Base-by-base conservation (phyloP, 129 eudicot species). In the Sambucus nigra region DNA sequence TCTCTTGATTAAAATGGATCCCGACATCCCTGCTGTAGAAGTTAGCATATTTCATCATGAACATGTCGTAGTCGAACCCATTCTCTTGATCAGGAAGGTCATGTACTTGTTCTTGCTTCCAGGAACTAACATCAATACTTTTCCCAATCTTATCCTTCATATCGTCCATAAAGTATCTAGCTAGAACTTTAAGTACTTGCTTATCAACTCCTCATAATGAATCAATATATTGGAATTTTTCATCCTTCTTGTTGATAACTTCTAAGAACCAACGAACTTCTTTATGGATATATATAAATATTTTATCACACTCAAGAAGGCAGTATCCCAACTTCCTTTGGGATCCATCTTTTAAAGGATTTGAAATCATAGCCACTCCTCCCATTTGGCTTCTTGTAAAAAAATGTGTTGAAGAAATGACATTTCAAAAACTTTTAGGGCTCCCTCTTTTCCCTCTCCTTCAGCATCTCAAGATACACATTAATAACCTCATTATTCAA, bases 401-500 rank as follows among this genome's bases (percentile, higher is more conserved):
- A 89, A 69, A 89, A 89, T 6, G 98, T 89, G 80, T 69, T 89
- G 52, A 89, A 82, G 79, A 89, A 89, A 76, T 89, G 98, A 56
- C 98, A 89, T 57, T 89, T 89, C 61, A 89, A 67, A 51, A 76
- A 81, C 66, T 81, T 82, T 41, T 84, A 23, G 13, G 98, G 95
- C 64, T 85, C 88, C 66, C 81, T 85, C 47, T 66, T 81, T 72
- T 89, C 98, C 81, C 98, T 85, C 71, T 89, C 98, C 76, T 81
- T 89, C 69, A 89, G 69, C 57, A 89, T 63, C 63, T 84, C 98
- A 13, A 89, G 80, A 55, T 89, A 89, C 65, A 89, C 42, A 53
- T 89, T 89, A 19, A 89, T 85, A 61, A 89, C 98, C 86, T 91
- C 99, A 65, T 91, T 95, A 70, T 85, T 91, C 73, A 91, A 81